Base-by-base conservation (phyloP, 139 green algal genomes). In the Pseudopediastrum boryanum region DNA sequence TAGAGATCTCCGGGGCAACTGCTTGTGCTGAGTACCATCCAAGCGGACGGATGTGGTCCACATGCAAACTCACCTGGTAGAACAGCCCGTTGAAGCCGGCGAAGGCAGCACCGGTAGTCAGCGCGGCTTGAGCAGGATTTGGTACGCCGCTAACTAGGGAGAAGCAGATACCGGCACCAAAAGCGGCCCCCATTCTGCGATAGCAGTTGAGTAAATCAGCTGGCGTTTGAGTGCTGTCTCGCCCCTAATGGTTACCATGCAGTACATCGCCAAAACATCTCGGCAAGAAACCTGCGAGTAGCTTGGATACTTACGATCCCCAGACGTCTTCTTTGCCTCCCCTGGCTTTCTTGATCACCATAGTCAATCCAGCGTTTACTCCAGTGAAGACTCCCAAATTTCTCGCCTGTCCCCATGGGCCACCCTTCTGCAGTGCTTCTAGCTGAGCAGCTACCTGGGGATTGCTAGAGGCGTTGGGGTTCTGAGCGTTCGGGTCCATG, bases 381-480 rank as follows among this genome's bases (percentile, higher is more conserved):
- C 95, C 95, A 21, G 93, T 98, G 66, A 98, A 92, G n/a, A 97
- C 93, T 6, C 89, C 95, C 83, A 98, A 94, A 70, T 98, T 98
- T n/a, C 91, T 82, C 2, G 95, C 95, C 65, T 96, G 90, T 4
- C 77, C 85, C 85, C 88, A 84, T 0, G 93, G 93, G 2, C 91
- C 89, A 1, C 86, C 92, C 43, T 85, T 80, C 69, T 94, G 84
- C 75, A 94, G 81, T 27, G 81, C 82, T 42, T 78, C 66, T 42
- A 93, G 71, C 67, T 89, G 84, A 29, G 82, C 76, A 10, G 66
- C 38, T n/a, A 88, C 73, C 10, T 88, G 72, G 3, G 76, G 65
- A 21, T 62, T 66, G 48, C n/a, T 48, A 4, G 51, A 52, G 39
- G 43, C 33, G 36, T 81, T 81, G 4, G 61, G 61, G 27, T 79